Conservation (phyloP, 2,329 filamentous ascomycete genomes). For the Fusarium tanahbumbuense region DNA sequence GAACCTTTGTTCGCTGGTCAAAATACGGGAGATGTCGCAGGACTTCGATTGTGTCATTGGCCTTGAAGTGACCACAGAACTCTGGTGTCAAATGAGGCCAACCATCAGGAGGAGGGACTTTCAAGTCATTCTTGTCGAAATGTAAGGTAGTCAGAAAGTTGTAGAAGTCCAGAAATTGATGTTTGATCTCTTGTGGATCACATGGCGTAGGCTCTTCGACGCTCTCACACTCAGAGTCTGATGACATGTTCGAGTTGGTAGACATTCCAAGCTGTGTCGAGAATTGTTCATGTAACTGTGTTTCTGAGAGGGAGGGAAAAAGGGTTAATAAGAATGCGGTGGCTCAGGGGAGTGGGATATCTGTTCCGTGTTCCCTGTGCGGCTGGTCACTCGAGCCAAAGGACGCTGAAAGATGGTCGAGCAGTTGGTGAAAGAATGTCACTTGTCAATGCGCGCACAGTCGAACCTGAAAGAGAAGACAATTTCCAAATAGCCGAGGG, state of each 20-base stretch:
- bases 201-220: neutral
- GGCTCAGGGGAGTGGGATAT: too few species aligned
- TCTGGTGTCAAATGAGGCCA: neutral
- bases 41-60: neutral
- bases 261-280: neutral
- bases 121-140: neutral
- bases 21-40: neutral
- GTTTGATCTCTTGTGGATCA: neutral
- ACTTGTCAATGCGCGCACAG: too few species aligned
- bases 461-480: too few species aligned
- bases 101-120: neutral
- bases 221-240: neutral
- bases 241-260: neutral
- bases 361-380: too few species aligned
- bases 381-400: too few species aligned
- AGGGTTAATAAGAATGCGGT: too few species aligned
- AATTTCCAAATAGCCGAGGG: too few species aligned
- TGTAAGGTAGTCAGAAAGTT: neutral
- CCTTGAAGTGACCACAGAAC: neutral
- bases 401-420: too few species aligned
- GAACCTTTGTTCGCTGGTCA: neutral
- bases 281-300: too few species aligned
- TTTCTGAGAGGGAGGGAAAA: too few species aligned
- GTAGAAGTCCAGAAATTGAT: neutral
- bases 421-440: too few species aligned